phyloP scores from a whole-genome alignment of 2,329 filamentous ascomycete species.

The Nothophaeocryptopus gaeumannii region DNA sequence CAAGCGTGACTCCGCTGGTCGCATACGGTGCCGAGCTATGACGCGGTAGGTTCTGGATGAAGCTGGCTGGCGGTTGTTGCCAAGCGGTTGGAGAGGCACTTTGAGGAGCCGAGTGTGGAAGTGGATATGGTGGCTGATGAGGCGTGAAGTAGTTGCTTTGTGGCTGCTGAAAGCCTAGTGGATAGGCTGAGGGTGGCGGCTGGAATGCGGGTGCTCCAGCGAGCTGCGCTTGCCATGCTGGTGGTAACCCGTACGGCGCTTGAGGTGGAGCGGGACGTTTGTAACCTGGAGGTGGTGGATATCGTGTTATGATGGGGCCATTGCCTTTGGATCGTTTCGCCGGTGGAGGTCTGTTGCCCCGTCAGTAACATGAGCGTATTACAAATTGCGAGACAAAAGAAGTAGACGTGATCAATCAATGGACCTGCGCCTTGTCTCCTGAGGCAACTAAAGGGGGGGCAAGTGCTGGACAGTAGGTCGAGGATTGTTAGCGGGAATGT shows the following conservation, averaged over 20 bases:
- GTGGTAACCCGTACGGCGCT: constrained; percentile 14
- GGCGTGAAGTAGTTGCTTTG: constrained; percentile 8
- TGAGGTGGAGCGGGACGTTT: constrained; percentile 27
- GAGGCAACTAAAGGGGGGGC: too few species aligned
- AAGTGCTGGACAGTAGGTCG: too few species aligned
- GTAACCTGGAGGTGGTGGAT: constrained; percentile 51
- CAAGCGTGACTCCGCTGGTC: constrained; percentile 11
- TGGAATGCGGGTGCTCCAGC: constrained; percentile 10
- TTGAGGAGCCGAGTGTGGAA: constrained; percentile 8
- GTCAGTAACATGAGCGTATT: too few species aligned
- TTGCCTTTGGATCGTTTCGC: constrained; percentile 46
- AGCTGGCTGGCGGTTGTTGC: constrained; percentile 17
- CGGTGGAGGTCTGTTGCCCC: constrained; percentile 28
- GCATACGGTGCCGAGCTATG: constrained; percentile 22
- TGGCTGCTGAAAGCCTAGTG: constrained; percentile 23
- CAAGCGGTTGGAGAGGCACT: constrained; percentile 17
- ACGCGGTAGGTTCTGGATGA: constrained; percentile 9
- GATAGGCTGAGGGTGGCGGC: constrained; percentile 2
- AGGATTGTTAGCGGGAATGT: background rate
- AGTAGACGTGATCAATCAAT: too few species aligned
- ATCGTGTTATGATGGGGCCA: constrained; percentile 47
- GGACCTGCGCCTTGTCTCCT: too few species aligned
- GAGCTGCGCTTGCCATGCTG: constrained; percentile 22
- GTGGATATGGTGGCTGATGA: constrained; percentile 5
- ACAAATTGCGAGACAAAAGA: too few species aligned